A percentile compares a stretch with the other conserved stretches of the same genome.
These are phyloP conservation scores for Candida odintsovae DNA, from an alignment of 805 yeast species.

Conservation along the genomic window DNA sequence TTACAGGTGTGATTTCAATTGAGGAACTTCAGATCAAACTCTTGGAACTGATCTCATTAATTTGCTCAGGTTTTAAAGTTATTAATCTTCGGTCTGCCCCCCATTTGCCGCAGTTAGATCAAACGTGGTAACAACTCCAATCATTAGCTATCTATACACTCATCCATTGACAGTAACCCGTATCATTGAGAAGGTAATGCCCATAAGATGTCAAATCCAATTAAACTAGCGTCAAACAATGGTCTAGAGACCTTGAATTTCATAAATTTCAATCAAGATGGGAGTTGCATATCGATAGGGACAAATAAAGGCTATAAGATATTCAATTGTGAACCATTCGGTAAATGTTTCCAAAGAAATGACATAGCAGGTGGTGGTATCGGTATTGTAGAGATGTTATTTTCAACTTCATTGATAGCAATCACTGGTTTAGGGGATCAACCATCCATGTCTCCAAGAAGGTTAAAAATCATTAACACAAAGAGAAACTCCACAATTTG, in stretches of 20 bases:
- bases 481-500: conserved; percentile 56
- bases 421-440: conserved; percentile 71
- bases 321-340: conserved; percentile 66
- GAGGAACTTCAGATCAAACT: neutral
- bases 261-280: conserved; percentile 71
- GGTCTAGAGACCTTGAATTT: conserved; percentile 30
- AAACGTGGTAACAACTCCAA: neutral
- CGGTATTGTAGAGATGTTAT: conserved; percentile 72
- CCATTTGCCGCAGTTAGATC: neutral
- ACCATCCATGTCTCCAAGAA: conserved; percentile 66
- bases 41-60: neutral
- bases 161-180: neutral
- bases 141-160: neutral
- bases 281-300: conserved; percentile 66
- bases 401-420: conserved; percentile 63
- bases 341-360: conserved; percentile 40
- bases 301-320: conserved; percentile 58
- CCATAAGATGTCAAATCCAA: neutral
- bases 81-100: neutral
- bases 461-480: conserved; percentile 77
- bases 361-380: conserved; percentile 42
- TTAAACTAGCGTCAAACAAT: neutral
- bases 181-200: neutral
- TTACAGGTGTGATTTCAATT: neutral
- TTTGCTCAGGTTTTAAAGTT: too few relatives aligned